Percentiles rank a stretch among this genome's conserved stretches.
Evolutionary conservation across 2,329 filamentous ascomycete species (phyloP).

Genomic region (Hawksworthiomyces lignivorus): DNA sequence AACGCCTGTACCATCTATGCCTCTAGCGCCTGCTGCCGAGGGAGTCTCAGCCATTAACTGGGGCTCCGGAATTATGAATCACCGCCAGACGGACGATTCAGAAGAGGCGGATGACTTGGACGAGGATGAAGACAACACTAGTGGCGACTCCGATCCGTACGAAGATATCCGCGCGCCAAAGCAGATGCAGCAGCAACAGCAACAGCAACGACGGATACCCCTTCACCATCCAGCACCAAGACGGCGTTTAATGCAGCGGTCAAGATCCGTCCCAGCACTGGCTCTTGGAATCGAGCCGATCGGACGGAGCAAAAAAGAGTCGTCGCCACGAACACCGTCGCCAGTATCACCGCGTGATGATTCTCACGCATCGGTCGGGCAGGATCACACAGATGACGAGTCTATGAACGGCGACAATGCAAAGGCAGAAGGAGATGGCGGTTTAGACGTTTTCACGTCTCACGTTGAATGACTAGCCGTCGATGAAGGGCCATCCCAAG

Average conservation of each 20-base stretch:
- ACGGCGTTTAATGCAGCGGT: neutral
- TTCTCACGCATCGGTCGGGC: conserved; percentile 1
- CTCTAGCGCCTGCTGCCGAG: too few relatives aligned
- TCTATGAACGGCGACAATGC: neutral
- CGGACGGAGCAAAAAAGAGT: neutral
- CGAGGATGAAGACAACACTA: conserved; percentile 2
- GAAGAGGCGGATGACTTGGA: neutral
- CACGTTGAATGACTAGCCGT: conserved; percentile 2
- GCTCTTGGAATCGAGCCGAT: neutral
- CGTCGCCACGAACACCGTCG: neutral
- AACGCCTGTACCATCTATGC: too few relatives aligned
- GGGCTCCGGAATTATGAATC: neutral
- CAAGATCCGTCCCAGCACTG: neutral
- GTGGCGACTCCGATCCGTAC: conserved; percentile 3
- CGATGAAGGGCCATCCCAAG: too few relatives aligned
- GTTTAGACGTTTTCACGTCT: too few relatives aligned
- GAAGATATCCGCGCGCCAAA: neutral
- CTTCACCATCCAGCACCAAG: neutral
- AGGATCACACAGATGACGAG: conserved; percentile 1
- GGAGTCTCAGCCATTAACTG: conserved; percentile 3
- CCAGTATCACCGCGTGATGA: too few relatives aligned
- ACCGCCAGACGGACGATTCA: neutral
- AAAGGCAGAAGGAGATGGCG: too few relatives aligned
- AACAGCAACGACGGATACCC: neutral
- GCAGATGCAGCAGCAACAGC: too few relatives aligned